Base-by-base conservation (phyloP, 2,329 filamentous ascomycete species). In the Pseudocercospora musae region DNA sequence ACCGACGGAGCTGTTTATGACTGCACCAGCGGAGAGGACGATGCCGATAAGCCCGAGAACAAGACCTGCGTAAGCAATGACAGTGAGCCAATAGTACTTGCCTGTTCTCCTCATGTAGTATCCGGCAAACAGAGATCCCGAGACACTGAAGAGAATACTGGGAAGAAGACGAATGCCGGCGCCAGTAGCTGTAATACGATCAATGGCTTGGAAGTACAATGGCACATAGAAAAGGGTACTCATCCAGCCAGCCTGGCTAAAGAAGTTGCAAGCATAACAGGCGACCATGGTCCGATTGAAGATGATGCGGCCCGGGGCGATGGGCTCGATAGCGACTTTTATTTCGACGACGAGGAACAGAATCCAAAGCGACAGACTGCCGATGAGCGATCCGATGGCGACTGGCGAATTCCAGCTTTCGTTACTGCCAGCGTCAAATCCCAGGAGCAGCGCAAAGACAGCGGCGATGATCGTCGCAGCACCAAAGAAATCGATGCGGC, bases 171-270 rank as follows among this genome's bases (percentile, higher is more conserved):
- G 78, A 0, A 89, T 63, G 0, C 89, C 89, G 3, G 89, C 85
- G 58, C 80, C 74, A 0, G 87, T 87, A 0, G 90, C 87, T 3
- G 82, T 83, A 23, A 87, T 77, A 4, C 85, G 85, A 55, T 88
- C 80, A 0, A 89, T 87, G 4, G 88, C 89, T 75, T 94, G 91
- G 76, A 90, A 91, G 76, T 89, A 91, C 1, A 94, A 79, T 1
- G 90, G 89, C n/a, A 91, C 78, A 76, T 90, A 91, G 78, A 91
- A 94, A 3, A 90, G 67, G 0, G 82, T 77, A 0, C 84, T 82
- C 52, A 87, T 74, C 78, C 80, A 84, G 13, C 84, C 87, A 0
- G 81, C 85, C 58, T 89, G 84, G 57, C 84, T 81, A 74, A 91
- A 92, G 77, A 92, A 90, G 74, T 92, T 92, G 73, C 85, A 85